A percentile compares a stretch with the other conserved stretches of the same genome.
phyloP scores from a whole-genome alignment of 495 filamentous ascomycete species.

The Penicillium turbatum region DNA sequence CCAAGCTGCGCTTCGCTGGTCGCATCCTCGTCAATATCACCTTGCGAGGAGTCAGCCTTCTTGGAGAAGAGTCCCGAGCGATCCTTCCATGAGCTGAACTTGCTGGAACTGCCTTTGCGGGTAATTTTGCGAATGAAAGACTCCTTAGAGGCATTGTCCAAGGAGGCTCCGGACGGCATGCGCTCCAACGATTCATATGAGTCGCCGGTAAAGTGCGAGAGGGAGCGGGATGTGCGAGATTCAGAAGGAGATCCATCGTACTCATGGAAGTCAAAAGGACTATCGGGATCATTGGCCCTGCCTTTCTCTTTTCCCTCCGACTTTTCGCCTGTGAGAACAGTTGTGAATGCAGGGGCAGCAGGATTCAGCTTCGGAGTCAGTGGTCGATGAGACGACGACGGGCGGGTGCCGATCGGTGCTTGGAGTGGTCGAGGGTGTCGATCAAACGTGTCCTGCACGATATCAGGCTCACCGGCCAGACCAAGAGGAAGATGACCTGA shows the following conservation, averaged over 20 bases:
- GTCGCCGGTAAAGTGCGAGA: slow-evolving; percentile 62
- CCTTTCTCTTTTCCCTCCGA: slow-evolving; percentile 40
- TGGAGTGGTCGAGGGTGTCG: slow-evolving; percentile 46
- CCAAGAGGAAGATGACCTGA: slow-evolving; percentile 51
- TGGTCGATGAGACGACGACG: slow-evolving; percentile 50
- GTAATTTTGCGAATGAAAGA: slow-evolving; percentile 69
- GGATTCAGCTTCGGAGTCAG: slow-evolving; percentile 59
- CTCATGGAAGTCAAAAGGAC: slow-evolving; percentile 35
- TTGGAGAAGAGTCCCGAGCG: slow-evolving; percentile 61
- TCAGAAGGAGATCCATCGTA: slow-evolving; percentile 58
- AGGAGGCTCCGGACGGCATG: slow-evolving; percentile 60
- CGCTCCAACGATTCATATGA: slow-evolving; percentile 73
- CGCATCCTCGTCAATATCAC: slow-evolving; percentile 47
- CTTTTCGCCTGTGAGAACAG: slow-evolving; percentile 43
- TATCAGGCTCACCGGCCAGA: slow-evolving; percentile 46
- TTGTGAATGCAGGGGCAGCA: slow-evolving; percentile 56
- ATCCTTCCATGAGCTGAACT: slow-evolving; percentile 71
- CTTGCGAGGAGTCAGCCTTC: slow-evolving; percentile 52
- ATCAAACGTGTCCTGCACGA: slow-evolving; percentile 39
- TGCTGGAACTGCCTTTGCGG: slow-evolving; percentile 74
- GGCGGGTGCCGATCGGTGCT: slow-evolving; percentile 52
- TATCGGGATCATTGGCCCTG: slow-evolving; percentile 30
- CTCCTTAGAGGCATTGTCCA: slow-evolving; percentile 58
- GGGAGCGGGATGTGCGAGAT: slow-evolving; percentile 57
- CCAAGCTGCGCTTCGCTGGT: slow-evolving; percentile 43